A percentile compares a stretch with the other conserved stretches of the same genome.
phyloP scores from a whole-genome alignment of 192 early-diverging fungal genomes.

The Gonapodya sp. region DNA sequence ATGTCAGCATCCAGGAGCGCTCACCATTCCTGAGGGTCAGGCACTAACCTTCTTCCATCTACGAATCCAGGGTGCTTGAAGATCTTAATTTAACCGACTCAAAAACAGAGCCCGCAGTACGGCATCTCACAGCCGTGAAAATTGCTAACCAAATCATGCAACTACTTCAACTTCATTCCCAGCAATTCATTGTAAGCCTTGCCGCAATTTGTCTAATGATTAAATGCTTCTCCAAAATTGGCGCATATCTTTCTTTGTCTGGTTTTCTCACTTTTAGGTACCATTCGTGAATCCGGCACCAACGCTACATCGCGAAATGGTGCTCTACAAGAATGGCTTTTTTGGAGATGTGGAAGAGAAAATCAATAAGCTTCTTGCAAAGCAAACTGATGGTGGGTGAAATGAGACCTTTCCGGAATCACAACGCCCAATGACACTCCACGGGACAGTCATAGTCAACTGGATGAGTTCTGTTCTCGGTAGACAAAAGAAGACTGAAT shows the following conservation, averaged over 20 bases:
- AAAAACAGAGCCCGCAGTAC: conserved; percentile 56
- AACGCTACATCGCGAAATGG: conserved; percentile 73
- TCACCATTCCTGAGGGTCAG: not conserved
- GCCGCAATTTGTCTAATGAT: too few relatives aligned
- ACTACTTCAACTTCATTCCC: conserved; percentile 73
- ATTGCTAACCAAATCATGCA: conserved; percentile 61
- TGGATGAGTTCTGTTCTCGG: conserved; percentile 60
- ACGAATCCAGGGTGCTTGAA: conserved; percentile 45
- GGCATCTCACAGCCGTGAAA: conserved; percentile 50
- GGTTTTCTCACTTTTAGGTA: conserved; percentile 33
- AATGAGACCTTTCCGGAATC: not conserved
- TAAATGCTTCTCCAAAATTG: too few relatives aligned
- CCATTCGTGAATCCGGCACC: conserved; percentile 57
- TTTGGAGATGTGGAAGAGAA: conserved; percentile 71
- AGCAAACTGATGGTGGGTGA: conserved; percentile 54
- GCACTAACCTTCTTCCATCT: conserved; percentile 11
- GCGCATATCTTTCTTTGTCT: too few relatives aligned
- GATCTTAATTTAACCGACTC: conserved; percentile 37
- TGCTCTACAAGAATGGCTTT: conserved; percentile 78
- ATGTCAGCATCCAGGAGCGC: conserved; percentile 39
- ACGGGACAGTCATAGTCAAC: conserved; percentile 45
- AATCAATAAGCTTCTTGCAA: conserved; percentile 67
- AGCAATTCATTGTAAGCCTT: conserved; percentile 46
- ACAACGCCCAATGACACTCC: not conserved
- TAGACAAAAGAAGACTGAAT: conserved; percentile 84